Evolutionary conservation across 306 rosid genomes (phyloP).

Genomic region (Gynostemma pentaphyllum): DNA sequence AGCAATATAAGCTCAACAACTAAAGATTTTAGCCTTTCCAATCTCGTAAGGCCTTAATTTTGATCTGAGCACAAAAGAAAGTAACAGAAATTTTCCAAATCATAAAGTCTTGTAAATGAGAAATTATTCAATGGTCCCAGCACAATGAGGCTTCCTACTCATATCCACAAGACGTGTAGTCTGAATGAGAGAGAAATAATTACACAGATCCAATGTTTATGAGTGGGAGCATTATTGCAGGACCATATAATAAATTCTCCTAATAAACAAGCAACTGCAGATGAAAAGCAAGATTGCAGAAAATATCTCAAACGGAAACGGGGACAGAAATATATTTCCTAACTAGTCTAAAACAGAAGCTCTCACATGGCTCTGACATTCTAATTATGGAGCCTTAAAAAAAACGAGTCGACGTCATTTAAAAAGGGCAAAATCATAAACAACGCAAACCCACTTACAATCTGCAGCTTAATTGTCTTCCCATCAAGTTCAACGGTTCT

Average conservation of each 20-base stretch:
- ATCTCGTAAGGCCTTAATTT: neutral
- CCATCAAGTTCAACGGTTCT: slow-evolving; percentile 87
- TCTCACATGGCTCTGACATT: neutral
- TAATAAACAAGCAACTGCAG: neutral
- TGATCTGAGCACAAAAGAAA: neutral
- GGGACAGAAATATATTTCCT: neutral
- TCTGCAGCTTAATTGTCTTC: slow-evolving; percentile 86
- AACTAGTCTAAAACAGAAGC: neutral
- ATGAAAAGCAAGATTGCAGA: neutral
- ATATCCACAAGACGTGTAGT: no score
- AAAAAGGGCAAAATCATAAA: neutral
- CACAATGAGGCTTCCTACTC: no score
- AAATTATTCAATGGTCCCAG: no score
- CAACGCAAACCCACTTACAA: slow-evolving; percentile 42
- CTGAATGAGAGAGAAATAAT: no score
- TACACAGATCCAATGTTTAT: no score
- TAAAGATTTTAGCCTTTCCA: neutral
- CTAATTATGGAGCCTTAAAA: neutral
- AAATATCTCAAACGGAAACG: neutral
- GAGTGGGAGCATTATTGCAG: no score
- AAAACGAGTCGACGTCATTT: no score
- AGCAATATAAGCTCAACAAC: neutral
- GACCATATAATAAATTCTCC: no score
- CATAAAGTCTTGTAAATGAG: neutral
- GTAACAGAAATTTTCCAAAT: neutral